phyloP scores from a whole-genome alignment of 2,329 filamentous ascomycete species.

The Sclerotinia borealis region DNA sequence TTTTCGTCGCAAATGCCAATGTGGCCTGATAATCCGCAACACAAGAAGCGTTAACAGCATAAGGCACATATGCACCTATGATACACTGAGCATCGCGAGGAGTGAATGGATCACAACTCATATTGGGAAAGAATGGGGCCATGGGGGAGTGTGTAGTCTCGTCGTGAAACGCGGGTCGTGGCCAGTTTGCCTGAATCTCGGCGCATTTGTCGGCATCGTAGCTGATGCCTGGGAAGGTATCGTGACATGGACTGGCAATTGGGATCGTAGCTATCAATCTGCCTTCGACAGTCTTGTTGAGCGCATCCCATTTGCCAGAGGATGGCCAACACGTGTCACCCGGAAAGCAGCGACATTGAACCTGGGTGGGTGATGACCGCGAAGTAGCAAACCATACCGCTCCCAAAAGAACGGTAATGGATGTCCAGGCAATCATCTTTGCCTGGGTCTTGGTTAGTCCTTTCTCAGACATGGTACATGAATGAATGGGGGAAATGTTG shows the following conservation, averaged over 20 bases:
- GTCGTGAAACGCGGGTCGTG: slow-evolving; percentile 10
- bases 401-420: neutral
- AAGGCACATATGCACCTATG: slow-evolving; percentile 17
- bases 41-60: slow-evolving; percentile 25
- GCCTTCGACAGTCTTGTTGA: slow-evolving; percentile 18
- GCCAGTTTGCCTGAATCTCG: slow-evolving; percentile 15
- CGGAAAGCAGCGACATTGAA: slow-evolving; percentile 14
- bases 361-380: neutral
- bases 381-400: slow-evolving; percentile 2
- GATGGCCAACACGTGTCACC: slow-evolving; percentile 19
- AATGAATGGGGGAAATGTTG: neutral
- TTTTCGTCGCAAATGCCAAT: slow-evolving; percentile 32
- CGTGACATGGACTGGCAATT: slow-evolving; percentile 15
- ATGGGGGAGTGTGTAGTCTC: slow-evolving; percentile 30
- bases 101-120: slow-evolving; percentile 27
- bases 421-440: neutral
- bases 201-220: slow-evolving; percentile 15
- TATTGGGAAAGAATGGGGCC: slow-evolving; percentile 35
- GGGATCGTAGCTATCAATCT: slow-evolving; percentile 17
- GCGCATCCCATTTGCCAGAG: slow-evolving; percentile 10
- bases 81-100: slow-evolving; percentile 35
- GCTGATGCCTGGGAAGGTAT: neutral
- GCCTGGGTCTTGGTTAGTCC: neutral
- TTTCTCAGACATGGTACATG: neutral
- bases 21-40: slow-evolving; percentile 27